Percentiles rank a stretch among this genome's conserved stretches.
phyloP scores from a whole-genome alignment of 2,329 filamentous ascomycete species.

The Trichoderma sp. region DNA sequence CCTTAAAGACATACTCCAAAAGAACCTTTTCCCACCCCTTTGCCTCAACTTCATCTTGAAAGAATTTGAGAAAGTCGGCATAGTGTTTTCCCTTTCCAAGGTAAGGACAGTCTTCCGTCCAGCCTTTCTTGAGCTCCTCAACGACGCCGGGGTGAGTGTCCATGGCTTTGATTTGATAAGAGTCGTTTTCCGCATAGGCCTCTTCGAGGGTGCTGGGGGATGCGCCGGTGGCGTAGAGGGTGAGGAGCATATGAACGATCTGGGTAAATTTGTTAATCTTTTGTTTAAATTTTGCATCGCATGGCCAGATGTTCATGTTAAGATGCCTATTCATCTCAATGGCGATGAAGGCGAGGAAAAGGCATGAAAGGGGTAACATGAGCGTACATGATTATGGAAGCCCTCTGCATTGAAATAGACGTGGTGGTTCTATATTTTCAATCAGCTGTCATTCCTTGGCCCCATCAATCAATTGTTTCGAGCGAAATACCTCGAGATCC shows the following conservation, averaged over 20 bases:
- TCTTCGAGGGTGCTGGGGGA: conserved; percentile 60
- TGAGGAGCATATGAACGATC: conserved; percentile 75
- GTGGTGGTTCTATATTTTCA: conserved; percentile 57
- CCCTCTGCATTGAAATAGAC: conserved; percentile 77
- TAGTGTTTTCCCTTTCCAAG: conserved; percentile 69
- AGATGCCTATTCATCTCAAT: not conserved
- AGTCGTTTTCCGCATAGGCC: conserved; percentile 66
- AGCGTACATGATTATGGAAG: conserved; percentile 77
- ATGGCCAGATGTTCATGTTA: not conserved
- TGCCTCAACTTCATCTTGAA: conserved; percentile 70
- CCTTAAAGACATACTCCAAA: conserved; percentile 69
- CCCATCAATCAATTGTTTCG: not conserved
- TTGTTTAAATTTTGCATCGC: not conserved
- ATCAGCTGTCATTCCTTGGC: not conserved
- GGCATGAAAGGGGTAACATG: not conserved
- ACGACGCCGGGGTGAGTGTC: conserved; percentile 55
- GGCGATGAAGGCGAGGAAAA: not conserved
- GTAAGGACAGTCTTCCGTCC: conserved; percentile 57
- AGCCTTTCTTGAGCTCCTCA: conserved; percentile 58
- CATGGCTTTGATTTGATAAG: conserved; percentile 65
- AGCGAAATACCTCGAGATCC: conserved; percentile 63
- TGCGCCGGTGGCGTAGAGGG: conserved; percentile 76
- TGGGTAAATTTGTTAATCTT: conserved; percentile 33
- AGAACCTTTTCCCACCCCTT: conserved; percentile 65
- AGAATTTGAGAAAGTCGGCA: conserved; percentile 75